phyloP scores from a whole-genome alignment of 2,329 filamentous ascomycete genomes.

The Colletotrichum zoysiae region DNA sequence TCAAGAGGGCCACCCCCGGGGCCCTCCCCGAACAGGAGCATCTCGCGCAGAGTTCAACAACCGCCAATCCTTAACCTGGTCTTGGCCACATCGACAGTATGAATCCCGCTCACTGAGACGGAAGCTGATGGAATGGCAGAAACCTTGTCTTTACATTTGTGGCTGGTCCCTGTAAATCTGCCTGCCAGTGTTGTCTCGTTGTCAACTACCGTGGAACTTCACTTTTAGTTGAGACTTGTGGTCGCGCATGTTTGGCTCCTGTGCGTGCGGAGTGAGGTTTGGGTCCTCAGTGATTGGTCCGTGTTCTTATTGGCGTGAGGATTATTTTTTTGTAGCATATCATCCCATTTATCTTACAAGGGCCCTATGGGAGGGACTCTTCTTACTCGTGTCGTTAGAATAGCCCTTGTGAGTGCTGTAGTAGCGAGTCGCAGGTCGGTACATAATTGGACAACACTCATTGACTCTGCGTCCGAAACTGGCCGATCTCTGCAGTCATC shows the following conservation, averaged over 20 bases:
- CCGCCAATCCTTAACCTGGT: background rate
- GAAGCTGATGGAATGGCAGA: conserved; percentile 11
- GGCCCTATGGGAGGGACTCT: background rate
- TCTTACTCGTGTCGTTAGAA: conserved; percentile 4
- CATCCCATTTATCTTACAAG: conserved; percentile 20
- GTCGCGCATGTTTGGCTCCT: background rate
- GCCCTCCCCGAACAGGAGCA: background rate
- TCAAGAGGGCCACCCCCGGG: background rate
- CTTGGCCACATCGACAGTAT: background rate
- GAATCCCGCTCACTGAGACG: conserved; percentile 1
- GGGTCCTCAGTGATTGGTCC: conserved; percentile 6
- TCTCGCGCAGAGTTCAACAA: conserved; percentile 4
- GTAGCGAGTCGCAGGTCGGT: background rate
- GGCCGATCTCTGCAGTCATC: conserved; percentile 1
- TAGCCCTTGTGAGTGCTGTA: background rate
- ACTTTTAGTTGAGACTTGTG: background rate
- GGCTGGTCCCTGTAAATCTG: conserved; percentile 8
- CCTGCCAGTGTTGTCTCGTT: conserved; percentile 4
- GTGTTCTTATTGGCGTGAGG: conserved; percentile 18
- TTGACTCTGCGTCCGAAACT: conserved; percentile 22
- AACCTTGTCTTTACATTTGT: conserved; percentile 15
- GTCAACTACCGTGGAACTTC: background rate
- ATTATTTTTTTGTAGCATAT: conserved; percentile 31
- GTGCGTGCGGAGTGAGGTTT: conserved; percentile 7
- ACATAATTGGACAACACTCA: conserved; percentile 14